Evolutionary conservation across 257 asterid genomes (phyloP).

Genomic region (Perilla frutescens): DNA sequence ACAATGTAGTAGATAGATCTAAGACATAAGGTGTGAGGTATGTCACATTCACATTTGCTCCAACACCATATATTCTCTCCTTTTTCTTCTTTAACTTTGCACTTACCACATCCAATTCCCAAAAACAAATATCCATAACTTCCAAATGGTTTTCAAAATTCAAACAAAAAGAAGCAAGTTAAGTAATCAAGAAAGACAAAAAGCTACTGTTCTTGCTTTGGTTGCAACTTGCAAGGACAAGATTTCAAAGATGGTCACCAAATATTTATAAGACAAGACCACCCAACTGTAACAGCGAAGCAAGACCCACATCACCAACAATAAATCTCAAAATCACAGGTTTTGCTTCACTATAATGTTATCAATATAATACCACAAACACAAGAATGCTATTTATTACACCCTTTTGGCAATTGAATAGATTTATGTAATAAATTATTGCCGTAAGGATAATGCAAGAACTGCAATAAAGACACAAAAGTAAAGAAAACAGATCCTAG

Average conservation of each 20-base stretch:
- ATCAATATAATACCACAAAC: background rate
- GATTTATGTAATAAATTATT: background rate
- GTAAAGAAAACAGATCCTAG: background rate
- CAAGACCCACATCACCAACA: slow-evolving; percentile 31
- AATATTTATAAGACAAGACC: slow-evolving; percentile 32
- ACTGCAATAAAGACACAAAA: slow-evolving; percentile 10
- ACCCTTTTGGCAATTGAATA: background rate
- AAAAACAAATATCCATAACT: background rate
- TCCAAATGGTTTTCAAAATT: background rate
- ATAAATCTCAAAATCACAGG: slow-evolving; percentile 25
- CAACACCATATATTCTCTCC: too few species aligned
- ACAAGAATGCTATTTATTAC: background rate
- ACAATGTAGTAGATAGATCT: background rate
- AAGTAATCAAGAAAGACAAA: background rate
- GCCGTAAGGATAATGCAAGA: background rate
- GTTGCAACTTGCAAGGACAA: slow-evolving; percentile 19
- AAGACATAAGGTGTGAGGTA: background rate
- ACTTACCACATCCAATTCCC: too few species aligned
- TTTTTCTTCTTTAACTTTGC: too few species aligned
- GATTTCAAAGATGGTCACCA: slow-evolving; percentile 30
- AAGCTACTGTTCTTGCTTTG: background rate
- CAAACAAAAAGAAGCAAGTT: background rate
- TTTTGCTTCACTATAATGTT: slow-evolving; percentile 20
- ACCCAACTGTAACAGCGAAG: slow-evolving; percentile 28
- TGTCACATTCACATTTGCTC: background rate